Conservation (phyloP, 176 grass and related monocot species). For the Avena insularis region DNA sequence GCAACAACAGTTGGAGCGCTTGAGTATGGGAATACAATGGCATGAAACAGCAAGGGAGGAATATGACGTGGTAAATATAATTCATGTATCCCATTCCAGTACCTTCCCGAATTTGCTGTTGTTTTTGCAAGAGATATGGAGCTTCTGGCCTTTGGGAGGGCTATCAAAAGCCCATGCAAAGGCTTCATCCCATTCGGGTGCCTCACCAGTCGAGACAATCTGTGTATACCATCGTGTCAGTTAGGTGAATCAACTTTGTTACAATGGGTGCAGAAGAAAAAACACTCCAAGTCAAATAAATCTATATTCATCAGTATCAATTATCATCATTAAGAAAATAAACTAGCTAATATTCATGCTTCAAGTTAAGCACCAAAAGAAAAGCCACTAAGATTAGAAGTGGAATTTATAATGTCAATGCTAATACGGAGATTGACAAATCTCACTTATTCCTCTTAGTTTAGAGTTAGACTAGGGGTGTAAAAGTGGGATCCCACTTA, state of each 20-base stretch:
- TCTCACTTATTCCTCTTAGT: no score
- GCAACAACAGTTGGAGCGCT: constrained; percentile 34
- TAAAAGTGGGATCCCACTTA: no score
- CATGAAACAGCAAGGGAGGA: not conserved
- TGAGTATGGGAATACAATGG: constrained; percentile 10
- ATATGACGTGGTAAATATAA: not conserved
- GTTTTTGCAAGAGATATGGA: constrained; percentile 99
- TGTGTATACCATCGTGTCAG: constrained; percentile 5
- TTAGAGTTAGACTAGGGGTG: no score
- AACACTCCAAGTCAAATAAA: constrained; percentile 9
- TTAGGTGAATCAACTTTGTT: constrained; percentile 13
- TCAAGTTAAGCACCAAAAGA: not conserved
- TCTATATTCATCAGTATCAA: not conserved
- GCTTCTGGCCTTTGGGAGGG: constrained; percentile 97
- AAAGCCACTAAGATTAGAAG: not conserved
- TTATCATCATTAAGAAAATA: not conserved
- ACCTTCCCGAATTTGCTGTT: constrained; percentile 99
- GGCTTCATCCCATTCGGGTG: constrained; percentile 98
- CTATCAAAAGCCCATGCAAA: constrained; percentile 98
- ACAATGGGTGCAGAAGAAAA: not conserved
- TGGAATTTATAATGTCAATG: not conserved
- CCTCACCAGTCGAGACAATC: constrained; percentile 89
- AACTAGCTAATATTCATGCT: constrained; percentile 10
- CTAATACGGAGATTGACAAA: no score
- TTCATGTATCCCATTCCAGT: constrained; percentile 19